These are phyloP conservation scores for Hygrophorus pudorinus DNA, from an alignment of 768 basidiomycete genomes.

Conservation along the genomic window DNA sequence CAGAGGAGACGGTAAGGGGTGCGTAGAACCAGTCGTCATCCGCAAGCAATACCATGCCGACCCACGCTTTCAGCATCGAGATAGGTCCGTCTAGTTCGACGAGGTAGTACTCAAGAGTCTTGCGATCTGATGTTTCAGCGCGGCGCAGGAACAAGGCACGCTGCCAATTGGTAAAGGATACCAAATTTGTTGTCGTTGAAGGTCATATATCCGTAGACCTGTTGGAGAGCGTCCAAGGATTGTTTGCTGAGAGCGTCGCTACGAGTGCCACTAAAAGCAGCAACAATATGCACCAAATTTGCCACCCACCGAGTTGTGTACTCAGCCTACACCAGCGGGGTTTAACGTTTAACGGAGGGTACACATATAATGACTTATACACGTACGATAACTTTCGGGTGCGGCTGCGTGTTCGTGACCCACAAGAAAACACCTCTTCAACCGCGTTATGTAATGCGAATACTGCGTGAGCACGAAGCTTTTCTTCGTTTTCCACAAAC, in stretches of 20 bases:
- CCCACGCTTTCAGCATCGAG: conserved; percentile 14
- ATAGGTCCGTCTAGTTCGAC: conserved; percentile 5
- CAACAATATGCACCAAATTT: conserved; percentile 4
- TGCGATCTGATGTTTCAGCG: conserved; percentile 5
- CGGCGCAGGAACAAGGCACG: conserved; percentile 10
- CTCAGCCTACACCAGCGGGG: conserved; percentile 8
- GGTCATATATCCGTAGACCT: conserved; percentile 13
- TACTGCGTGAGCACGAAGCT: conserved; percentile 3
- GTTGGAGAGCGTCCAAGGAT: conserved; percentile 8
- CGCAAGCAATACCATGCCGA: conserved; percentile 14
- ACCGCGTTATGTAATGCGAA: conserved; percentile 7
- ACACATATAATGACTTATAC: conserved; percentile 1
- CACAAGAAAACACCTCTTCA: conserved; percentile 11
- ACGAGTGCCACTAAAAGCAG: neutral
- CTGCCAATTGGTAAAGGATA: conserved; percentile 12
- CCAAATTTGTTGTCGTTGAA: conserved; percentile 12
- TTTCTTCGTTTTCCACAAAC: neutral
- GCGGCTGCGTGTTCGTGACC: conserved; percentile 3
- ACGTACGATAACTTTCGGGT: conserved; percentile 11
- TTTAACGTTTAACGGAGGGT: neutral
- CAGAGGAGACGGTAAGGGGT: no score
- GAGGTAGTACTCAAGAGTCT: conserved; percentile 7
- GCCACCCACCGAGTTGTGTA: conserved; percentile 11
- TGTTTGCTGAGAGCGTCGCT: neutral
- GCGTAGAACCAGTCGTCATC: conserved; percentile 8